These are phyloP conservation scores for Penicillium digitatum DNA, from an alignment of 2,329 filamentous ascomycete species.

Conservation along the genomic window DNA sequence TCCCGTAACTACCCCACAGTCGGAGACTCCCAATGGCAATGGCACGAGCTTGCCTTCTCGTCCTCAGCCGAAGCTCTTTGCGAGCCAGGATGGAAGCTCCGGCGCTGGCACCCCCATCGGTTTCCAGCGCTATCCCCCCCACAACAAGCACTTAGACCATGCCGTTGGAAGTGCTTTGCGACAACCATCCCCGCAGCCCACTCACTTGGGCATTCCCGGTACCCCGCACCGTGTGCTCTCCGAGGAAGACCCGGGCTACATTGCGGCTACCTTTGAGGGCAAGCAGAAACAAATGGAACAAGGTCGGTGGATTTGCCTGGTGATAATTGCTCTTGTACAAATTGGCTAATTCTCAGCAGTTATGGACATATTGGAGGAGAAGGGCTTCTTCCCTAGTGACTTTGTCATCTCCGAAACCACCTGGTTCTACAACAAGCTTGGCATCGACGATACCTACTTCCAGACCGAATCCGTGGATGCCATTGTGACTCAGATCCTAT, in stretches of 20 bases:
- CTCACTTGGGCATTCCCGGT: conserved; percentile 73
- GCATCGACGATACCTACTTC: conserved; percentile 98
- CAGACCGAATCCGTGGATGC: conserved; percentile 80
- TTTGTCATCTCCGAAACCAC: conserved; percentile 80
- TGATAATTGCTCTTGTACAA: no score
- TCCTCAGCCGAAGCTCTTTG: conserved; percentile 32
- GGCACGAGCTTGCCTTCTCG: conserved; percentile 23
- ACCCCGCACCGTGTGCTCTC: conserved; percentile 70
- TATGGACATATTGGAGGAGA: conserved; percentile 71
- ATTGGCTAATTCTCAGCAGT: conserved; percentile 49
- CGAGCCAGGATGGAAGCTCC: conserved; percentile 34
- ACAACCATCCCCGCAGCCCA: conserved; percentile 80
- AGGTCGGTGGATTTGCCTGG: conserved; percentile 48
- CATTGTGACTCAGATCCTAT: conserved; percentile 91
- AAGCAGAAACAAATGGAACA: conserved; percentile 86
- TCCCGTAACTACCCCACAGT: conserved; percentile 26
- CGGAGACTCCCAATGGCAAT: conserved; percentile 28
- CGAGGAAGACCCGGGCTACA: conserved; percentile 88
- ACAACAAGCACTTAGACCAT: conserved; percentile 58
- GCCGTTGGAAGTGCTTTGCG: conserved; percentile 54
- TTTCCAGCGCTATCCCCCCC: conserved; percentile 40
- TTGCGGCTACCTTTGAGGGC: conserved; percentile 88
- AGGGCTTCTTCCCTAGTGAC: conserved; percentile 78
- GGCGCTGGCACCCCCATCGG: conserved; percentile 42
- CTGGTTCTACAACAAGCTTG: conserved; percentile 97